Evolutionary conservation across 345 rosid species (phyloP).

Genomic region (Syzygium aqueum): DNA sequence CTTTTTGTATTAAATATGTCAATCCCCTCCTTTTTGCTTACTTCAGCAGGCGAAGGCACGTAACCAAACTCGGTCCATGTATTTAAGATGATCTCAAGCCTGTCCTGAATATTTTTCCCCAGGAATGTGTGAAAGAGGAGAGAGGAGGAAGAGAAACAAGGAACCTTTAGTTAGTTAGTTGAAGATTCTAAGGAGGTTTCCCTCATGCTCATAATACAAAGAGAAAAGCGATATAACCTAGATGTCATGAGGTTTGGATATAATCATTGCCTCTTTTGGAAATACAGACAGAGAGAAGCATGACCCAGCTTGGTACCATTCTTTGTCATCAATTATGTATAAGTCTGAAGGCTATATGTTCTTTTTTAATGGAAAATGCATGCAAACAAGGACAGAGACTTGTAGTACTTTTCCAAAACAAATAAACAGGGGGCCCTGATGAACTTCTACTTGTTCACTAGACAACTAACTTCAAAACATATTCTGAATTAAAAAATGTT

Average conservation of each 20-base stretch:
- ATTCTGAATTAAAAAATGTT: not conserved
- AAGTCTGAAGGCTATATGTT: not conserved
- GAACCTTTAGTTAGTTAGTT: not conserved
- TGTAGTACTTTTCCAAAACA: not conserved
- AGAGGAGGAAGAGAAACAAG: not conserved
- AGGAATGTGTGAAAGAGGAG: not conserved
- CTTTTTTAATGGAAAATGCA: not conserved
- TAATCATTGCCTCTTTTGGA: not conserved
- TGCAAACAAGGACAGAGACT: not conserved
- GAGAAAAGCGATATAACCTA: not conserved
- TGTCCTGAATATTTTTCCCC: constrained; percentile 36
- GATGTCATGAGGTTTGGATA: not conserved
- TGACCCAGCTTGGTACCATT: not conserved
- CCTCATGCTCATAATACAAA: not conserved
- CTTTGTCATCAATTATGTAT: not conserved
- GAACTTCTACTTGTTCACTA: not conserved
- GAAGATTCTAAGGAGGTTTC: not conserved
- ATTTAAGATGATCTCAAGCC: constrained; percentile 70
- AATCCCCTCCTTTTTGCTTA: constrained; percentile 61
- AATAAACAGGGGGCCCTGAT: not conserved
- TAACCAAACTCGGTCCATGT: constrained; percentile 49
- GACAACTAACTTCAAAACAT: not conserved
- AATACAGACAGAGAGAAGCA: not conserved
- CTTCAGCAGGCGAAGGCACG: constrained; percentile 71
- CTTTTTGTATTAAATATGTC: constrained; percentile 49